Evolutionary conservation across 352 stramenopile genomes (phyloP), one percentile per base, ranked within the genome.

Genomic region (Globisporangium middletonii): DNA sequence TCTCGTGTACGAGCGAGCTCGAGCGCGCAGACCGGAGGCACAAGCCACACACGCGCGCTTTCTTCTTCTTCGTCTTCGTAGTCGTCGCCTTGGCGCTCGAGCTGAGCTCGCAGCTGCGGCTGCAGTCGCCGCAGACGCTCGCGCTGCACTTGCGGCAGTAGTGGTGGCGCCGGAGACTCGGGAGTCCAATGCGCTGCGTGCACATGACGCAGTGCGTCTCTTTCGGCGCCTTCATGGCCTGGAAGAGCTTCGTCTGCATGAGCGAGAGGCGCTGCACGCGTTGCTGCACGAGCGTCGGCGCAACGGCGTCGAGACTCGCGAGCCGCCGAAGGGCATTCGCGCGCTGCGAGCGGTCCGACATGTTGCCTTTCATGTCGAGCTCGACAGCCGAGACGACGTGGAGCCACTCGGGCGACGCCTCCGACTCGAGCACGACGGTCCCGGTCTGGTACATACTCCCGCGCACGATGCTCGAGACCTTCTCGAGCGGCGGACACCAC

Each of bases 401-500:
- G 13, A 76, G 48, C 42, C 59, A 63, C 18, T 62, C 50, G 27
- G 61, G 49, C 12, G 62, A 51, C 4, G 53, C 52, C 2, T 46
- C 28, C 3, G 69, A 65, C 54, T 78, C 69, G 35, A 83, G 45
- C 23, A 62, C 75, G 35, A 83, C 54, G 6, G 73, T 52, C 0
- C 74, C 74, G 1, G 66, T 71, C 19, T 67, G 72, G 43, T 73
- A 75, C 38, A 81, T 66, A 7, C 48, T 59, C 7, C 61, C 70
- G 13, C 74, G 74, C 13, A 77, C 61, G 42, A 75, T 58, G 62
- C 58, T 58, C 30, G 70, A 57, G 0, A 54, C 49, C 49, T 71
- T 68, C 23, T 75, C 65, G 18, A 83, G 60, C 38, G 70, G 49
- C 30, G 74, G 72, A 53, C 70, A 83, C 53, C 69, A 79, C 16